Conservation (phyloP, 2,329 filamentous ascomycete species). For the Neocucurbitaria cava region DNA sequence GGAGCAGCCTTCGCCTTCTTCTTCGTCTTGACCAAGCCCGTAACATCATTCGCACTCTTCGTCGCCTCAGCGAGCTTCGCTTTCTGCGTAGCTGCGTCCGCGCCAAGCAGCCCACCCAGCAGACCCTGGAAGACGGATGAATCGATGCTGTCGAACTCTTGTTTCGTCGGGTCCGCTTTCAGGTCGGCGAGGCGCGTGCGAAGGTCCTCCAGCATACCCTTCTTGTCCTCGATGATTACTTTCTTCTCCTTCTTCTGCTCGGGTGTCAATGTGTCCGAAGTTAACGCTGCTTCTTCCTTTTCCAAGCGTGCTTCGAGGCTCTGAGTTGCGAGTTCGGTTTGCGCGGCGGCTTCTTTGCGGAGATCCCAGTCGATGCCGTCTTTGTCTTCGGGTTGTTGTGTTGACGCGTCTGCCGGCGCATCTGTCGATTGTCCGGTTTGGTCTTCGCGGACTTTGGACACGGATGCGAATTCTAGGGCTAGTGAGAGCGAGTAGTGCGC, state of each 20-base stretch:
- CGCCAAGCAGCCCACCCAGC: constrained; percentile 68
- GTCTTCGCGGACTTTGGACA: constrained; percentile 67
- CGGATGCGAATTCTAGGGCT: constrained; percentile 90
- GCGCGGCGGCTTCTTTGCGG: constrained; percentile 72
- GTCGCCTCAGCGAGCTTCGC: constrained; percentile 75
- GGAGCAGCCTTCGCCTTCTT: constrained; percentile 55
- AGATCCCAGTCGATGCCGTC: constrained; percentile 70
- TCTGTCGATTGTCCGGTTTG: constrained; percentile 50
- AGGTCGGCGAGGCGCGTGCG: constrained; percentile 69
- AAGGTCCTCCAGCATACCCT: constrained; percentile 80
- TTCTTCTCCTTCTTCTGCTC: constrained; percentile 70
- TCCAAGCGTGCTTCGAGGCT: constrained; percentile 75
- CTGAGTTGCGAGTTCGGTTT: constrained; percentile 77
- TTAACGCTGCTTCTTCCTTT: constrained; percentile 71
- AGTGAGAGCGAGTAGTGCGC: constrained; percentile 96
- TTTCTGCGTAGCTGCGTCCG: constrained; percentile 66
- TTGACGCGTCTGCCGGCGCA: constrained; percentile 35
- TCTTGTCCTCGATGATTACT: constrained; percentile 70
- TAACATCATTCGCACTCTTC: constrained; percentile 75
- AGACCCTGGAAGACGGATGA: constrained; percentile 64
- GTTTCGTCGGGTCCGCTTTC: constrained; percentile 62
- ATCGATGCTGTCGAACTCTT: constrained; percentile 50
- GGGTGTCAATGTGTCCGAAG: constrained; percentile 53
- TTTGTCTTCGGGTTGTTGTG: constrained; percentile 50
- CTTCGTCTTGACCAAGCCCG: constrained; percentile 75